Evolutionary conservation across 1,139 yeast genomes (phyloP), one percentile per base, ranked within the genome.

Genomic region (Pichia sp.): DNA sequence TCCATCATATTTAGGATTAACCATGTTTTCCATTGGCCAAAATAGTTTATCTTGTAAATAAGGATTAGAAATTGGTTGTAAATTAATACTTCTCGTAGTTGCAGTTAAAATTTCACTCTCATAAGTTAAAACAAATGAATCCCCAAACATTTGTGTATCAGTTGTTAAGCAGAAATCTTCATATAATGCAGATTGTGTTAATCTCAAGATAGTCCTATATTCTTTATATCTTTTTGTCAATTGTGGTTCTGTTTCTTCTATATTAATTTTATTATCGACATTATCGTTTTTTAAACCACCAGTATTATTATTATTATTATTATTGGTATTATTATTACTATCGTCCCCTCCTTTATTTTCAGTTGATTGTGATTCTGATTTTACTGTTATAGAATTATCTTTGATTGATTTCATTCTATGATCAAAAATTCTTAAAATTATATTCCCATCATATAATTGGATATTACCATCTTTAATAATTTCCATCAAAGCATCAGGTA

Each of bases 401-500:
- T 30, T 30, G 32, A 6, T 30, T 30, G 32, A 6, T 29, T 69
- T 62, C 49, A 67, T 66, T 10, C 83, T 68, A 64, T 89, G 96
- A 64, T 92, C 98, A 55, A 78, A 79, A 25, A 92, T 84, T 60
- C 87, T 88, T 46, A 92, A 66, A 26, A 92, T 86, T 40, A 90
- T 71, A 62, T 95, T 87, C 0, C 97, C 97, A 64, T 90, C 97
- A 63, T 87, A 90, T 46, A 87, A 77, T 51, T 80, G 78, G 33
- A 90, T 78, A 18, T 90, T 83, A 42, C 92, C 86, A 63, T 90
- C 97, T 59, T 87, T 81, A 49, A 90, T 74, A 26, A 90, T 86
- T 66, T 90, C 97, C 58, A 90, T 81, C 64, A 92, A 81, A 26
- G 94, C 90, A 40, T 88, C 85, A 0, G 97, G 97, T 18, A 92